Conservation (phyloP, 2,329 filamentous ascomycete genomes). For the Colletotrichum karsti region DNA sequence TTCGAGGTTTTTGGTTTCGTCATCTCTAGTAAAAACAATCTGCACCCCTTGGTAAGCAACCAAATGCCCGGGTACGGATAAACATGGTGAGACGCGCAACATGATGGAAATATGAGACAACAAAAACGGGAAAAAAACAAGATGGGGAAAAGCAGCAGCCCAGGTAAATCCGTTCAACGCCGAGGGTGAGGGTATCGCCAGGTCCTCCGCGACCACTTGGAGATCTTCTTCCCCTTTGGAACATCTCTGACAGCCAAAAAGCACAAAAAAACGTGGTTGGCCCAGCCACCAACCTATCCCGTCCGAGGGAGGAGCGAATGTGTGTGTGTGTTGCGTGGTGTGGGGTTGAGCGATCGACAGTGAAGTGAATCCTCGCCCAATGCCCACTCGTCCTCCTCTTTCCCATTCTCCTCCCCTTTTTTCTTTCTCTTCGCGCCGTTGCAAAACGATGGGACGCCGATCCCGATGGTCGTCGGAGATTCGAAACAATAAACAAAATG, state of each 20-base stretch:
- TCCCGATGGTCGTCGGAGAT: neutral
- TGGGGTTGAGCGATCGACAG: slow-evolving; percentile 19
- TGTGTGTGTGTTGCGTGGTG: neutral
- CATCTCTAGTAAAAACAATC: slow-evolving; percentile 14
- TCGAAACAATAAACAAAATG: slow-evolving; percentile 4
- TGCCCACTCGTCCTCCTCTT: neutral
- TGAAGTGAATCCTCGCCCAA: neutral
- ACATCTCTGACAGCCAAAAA: slow-evolving; percentile 8
- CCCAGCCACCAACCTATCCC: slow-evolving; percentile 15
- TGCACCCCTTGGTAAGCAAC: neutral
- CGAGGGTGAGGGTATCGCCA: slow-evolving; percentile 31
- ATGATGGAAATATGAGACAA: neutral
- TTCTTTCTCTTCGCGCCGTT: neutral
- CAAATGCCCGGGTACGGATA: neutral
- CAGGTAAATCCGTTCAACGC: slow-evolving; percentile 23
- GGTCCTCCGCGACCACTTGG: slow-evolving; percentile 24
- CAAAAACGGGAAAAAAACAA: no score
- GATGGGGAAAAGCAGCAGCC: neutral
- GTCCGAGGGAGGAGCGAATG: neutral
- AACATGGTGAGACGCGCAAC: slow-evolving; percentile 16
- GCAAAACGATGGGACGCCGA: neutral
- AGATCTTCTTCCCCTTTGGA: slow-evolving; percentile 21
- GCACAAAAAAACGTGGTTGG: slow-evolving; percentile 5
- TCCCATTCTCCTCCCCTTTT: neutral
- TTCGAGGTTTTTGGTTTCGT: slow-evolving; percentile 5